A percentile compares a stretch with the other conserved stretches of the same genome.
These are phyloP conservation scores for Volvox carteri DNA, from an alignment of 163 green algal genomes.

Conservation along the genomic window DNA sequence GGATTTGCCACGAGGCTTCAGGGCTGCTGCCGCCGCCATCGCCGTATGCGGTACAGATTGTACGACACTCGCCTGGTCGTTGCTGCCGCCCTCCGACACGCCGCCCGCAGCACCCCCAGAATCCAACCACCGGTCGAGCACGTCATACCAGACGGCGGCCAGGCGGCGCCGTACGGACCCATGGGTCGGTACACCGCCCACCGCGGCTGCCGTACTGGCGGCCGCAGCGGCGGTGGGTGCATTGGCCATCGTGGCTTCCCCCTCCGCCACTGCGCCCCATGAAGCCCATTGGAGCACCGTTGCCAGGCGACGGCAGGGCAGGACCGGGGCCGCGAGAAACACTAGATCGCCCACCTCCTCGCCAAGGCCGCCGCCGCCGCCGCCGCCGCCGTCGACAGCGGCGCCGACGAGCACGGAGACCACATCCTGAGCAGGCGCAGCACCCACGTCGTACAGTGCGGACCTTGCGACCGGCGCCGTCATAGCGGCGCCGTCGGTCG, in stretches of 20 bases:
- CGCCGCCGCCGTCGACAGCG: background rate
- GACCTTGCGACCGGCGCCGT: background rate
- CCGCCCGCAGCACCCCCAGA: background rate
- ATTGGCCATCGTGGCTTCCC: background rate
- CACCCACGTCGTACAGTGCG: background rate
- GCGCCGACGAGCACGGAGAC: constrained; percentile 14
- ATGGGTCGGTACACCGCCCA: background rate
- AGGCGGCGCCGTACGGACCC: background rate
- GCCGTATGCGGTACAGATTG: background rate
- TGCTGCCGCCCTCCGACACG: background rate
- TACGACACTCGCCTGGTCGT: background rate
- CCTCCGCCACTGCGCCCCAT: background rate
- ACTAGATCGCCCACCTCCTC: background rate
- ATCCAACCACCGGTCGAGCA: background rate
- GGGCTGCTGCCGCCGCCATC: background rate
- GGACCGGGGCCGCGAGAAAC: background rate
- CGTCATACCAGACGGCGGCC: background rate
- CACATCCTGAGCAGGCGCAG: background rate
- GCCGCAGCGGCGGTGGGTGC: background rate
- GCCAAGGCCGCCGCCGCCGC: background rate
- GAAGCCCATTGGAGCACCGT: background rate
- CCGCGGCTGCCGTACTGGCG: background rate
- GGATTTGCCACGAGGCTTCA: background rate
- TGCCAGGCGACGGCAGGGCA: background rate
- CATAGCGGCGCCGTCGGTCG: background rate